Evolutionary conservation across 352 stramenopile species (phyloP), one percentile per base, ranked within the genome.

Genomic region (Ophiocytium majus): DNA sequence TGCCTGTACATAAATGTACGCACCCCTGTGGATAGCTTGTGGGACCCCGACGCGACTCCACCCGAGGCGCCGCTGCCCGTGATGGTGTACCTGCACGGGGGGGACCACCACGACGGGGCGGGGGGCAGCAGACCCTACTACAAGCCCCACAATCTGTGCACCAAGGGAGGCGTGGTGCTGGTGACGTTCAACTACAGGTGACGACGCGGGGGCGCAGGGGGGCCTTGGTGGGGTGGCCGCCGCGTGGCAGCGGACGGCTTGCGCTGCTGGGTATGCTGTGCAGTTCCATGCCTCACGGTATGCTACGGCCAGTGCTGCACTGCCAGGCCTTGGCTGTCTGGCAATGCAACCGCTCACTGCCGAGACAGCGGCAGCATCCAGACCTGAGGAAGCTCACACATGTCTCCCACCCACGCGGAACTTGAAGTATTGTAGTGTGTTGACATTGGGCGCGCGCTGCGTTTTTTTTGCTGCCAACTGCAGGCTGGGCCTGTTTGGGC

Each of bases 1-100:
- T 96, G 93, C 89, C 88, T 96, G 36, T 94, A 93, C 87, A 85
- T 96, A 32, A 96, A 96, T 82, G 90, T 96, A 28, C 93, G 89
- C 88, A 90, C 90, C 79, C 86, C 32, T 81, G 76, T 74, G 31
- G 80, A 84, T 10, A 0, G 57, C 35, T 35, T 19, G 17, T 75
- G 37, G 28, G 49, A 82, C 10, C 49, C 78, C 43, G 63, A 31
- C 9, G 80, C 28, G 28, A 50, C 10, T 35, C 19, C 17, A 28
- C 23, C 32, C 28, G 28, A 57, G 9, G 10, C 10, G 34, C 31
- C 57, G 23, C 57, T 83, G 37, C 91, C 92, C 0, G 92, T 95
- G 5, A 91, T 95, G 87, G 84, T 95, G 19, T 95, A 90, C 89
- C 89, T 95, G 35, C 92, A 95, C 84, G 93, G 93, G 43, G 93